A percentile compares a stretch with the other conserved stretches of the same genome.
Conservation (phyloP, 2,329 filamentous ascomycete species). For the Cladosporium velox region DNA sequence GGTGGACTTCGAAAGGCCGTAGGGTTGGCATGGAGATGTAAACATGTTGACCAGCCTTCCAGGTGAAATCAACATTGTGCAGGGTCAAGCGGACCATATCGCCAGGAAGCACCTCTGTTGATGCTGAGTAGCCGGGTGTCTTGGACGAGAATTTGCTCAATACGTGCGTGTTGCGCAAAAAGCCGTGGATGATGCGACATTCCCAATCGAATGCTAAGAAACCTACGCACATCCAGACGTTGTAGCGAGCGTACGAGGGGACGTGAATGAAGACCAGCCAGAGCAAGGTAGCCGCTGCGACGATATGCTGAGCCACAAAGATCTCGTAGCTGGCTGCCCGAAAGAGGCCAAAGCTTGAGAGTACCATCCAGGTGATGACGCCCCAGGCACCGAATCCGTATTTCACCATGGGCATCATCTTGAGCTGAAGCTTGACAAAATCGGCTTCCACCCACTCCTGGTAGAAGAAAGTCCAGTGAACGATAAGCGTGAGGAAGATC, state of each 20-base stretch:
- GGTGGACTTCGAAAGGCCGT: slow-evolving; percentile 62
- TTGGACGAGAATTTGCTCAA: slow-evolving; percentile 15
- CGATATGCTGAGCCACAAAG: slow-evolving; percentile 57
- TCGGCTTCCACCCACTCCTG: slow-evolving; percentile 54
- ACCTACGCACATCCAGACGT: slow-evolving; percentile 34
- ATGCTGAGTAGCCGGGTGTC: slow-evolving; percentile 31
- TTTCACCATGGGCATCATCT: slow-evolving; percentile 51
- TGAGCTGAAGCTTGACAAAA: slow-evolving; percentile 52
- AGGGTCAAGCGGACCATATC: slow-evolving; percentile 60
- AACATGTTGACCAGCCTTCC: slow-evolving; percentile 64
- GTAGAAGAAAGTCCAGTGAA: slow-evolving; percentile 59
- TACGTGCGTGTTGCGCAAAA: slow-evolving; percentile 33
- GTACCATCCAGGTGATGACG: slow-evolving; percentile 53
- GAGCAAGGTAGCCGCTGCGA: slow-evolving; percentile 52
- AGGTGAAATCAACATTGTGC: slow-evolving; percentile 55
- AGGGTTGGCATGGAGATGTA: slow-evolving; percentile 59
- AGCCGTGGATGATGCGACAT: slow-evolving; percentile 30
- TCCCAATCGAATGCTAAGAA: slow-evolving; percentile 37
- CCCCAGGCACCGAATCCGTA: slow-evolving; percentile 56
- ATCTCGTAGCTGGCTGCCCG: slow-evolving; percentile 55
- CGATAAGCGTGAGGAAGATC: slow-evolving; percentile 54
- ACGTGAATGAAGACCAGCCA: slow-evolving; percentile 54
- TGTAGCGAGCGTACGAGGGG: slow-evolving; percentile 37
- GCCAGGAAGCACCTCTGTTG: slow-evolving; percentile 50
- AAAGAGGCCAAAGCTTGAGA: slow-evolving; percentile 54